Base-by-base conservation (phyloP, 495 filamentous ascomycete genomes). In the Neurospora sp. region DNA sequence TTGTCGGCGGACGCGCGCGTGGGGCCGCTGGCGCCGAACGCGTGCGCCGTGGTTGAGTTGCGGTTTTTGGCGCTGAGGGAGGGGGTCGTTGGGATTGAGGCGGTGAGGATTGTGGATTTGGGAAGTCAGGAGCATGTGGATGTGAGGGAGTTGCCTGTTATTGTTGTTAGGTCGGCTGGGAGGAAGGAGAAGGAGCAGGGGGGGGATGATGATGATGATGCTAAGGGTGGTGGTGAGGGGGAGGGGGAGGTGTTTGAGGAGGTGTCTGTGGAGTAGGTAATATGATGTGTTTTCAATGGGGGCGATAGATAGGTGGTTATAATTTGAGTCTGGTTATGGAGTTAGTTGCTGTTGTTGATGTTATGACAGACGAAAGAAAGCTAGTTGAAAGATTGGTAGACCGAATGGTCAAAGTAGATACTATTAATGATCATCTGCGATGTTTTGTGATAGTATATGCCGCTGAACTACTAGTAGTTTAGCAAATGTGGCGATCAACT, bases 1-100 rank as follows among this genome's bases (percentile, higher is more conserved):
- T 83, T 97, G 61, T 96, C 91, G 73, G 91, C 93, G 6, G 93
- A 97, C 81, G 86, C 95, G 70, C 86, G 93, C 41, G 86, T 97
- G 68, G 95, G 96, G 0, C 93, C 93, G 53, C 88, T 89, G 70
- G 89, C 84, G 78, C 88, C 94, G 11, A 90, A 88, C 11, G 93
- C 92, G 1, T 97, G 94, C 74, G 92, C 93, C 74, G 89, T 91
- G 18, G 90, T 89, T 0, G 91, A 97, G 80, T 80, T 98, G 70
- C 88, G 91, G 72, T 93, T 98, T 70, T 82, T 97, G 38, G 90
- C 94, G 11, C 83, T 97, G 59, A 87, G 86, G 22, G 87, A 88
- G 31, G 96, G 96, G 0, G 85, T 94, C 20, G 85, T 98, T 10
- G 85, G 87, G 4, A 78, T 98, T 3, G 95, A 97, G 77, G 90